Evolutionary conservation across 495 filamentous ascomycete genomes (phyloP), one percentile per base, ranked within the genome.

Genomic region (Aspergillus carlsbadensis): DNA sequence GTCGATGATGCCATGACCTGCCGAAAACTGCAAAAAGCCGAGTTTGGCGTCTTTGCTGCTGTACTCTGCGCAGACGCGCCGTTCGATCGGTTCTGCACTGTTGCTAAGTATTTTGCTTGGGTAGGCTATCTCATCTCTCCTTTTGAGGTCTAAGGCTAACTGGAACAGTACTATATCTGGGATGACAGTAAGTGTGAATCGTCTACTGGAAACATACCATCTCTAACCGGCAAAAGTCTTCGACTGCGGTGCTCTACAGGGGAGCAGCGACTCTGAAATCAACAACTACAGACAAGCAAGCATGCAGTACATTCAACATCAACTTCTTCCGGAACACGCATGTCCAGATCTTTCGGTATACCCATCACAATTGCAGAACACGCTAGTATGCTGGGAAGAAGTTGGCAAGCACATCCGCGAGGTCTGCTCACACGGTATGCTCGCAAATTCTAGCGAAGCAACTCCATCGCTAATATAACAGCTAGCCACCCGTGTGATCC

Each of bases 81-180:
- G n/a, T 58, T 47, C n/a, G 56, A 52, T 14, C 36, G 37, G 26
- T 35, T 58, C 8, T 58, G 56, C 26, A 52, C 48, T 8, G 49
- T 52, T 21, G 31, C 48, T 0, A 52, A 58, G 33, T 42, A 20
- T 15, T 58, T 58, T 33, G 49, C 56, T 15, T 58, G 56, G 56
- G 56, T 58, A 13, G 4, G 41, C 18, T 4, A 21, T 37, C 26
- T 21, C 14, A 3, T 17, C 33, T 1, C 17, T 20, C 31, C 3
- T 3, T n/a, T 17, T 54, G 7, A 18, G 5, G 3, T 8, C n/a
- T 18, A 37, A 42, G 11, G 14, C 24, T 56, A 47, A 48, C 15
- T 10, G 2, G 4, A 2, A 3, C 10, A 52, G 56, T 52, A 52
- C 22, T 58, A 47, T 24, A 26, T 58, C 22, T 58, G 56, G 48